phyloP scores from a whole-genome alignment of 1,284 basidiomycete genomes.

The Sanguinoderma infundibulare region DNA sequence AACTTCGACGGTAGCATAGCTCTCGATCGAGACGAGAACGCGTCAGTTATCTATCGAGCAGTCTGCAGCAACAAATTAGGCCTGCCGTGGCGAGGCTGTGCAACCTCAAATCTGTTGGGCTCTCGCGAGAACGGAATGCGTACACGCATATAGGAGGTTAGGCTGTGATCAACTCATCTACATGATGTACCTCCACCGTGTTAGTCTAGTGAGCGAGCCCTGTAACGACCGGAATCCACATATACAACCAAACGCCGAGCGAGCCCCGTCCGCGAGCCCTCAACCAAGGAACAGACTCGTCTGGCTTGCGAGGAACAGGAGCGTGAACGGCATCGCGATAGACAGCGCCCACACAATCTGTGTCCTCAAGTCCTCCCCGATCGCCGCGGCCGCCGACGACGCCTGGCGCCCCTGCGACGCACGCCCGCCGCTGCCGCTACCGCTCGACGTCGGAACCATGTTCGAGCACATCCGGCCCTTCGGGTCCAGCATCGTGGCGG shows the following conservation, averaged over 20 bases:
- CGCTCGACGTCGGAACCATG: constrained; percentile 5
- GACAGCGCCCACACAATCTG: constrained; percentile 2
- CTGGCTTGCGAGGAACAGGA: constrained; percentile 3
- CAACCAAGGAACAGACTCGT: constrained; percentile 1
- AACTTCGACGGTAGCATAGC: no score
- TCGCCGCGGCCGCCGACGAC: not conserved
- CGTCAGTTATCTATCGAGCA: no score
- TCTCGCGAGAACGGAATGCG: no score
- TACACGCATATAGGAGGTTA: not conserved
- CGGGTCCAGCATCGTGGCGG: constrained; percentile 64
- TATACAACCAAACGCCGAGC: no score
- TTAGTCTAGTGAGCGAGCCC: not conserved
- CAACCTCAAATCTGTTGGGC: no score
- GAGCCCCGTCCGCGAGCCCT: not conserved
- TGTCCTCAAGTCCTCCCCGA: not conserved
- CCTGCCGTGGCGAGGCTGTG: no score
- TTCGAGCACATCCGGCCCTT: constrained; percentile 61
- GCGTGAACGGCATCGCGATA: not conserved
- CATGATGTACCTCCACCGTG: not conserved
- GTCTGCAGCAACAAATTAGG: no score
- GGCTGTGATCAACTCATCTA: not conserved
- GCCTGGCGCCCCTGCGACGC: not conserved
- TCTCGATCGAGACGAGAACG: no score
- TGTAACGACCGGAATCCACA: not conserved
- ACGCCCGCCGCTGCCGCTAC: not conserved